Conservation (phyloP, 768 basidiomycete species). For the Tubosaeta sp. region DNA sequence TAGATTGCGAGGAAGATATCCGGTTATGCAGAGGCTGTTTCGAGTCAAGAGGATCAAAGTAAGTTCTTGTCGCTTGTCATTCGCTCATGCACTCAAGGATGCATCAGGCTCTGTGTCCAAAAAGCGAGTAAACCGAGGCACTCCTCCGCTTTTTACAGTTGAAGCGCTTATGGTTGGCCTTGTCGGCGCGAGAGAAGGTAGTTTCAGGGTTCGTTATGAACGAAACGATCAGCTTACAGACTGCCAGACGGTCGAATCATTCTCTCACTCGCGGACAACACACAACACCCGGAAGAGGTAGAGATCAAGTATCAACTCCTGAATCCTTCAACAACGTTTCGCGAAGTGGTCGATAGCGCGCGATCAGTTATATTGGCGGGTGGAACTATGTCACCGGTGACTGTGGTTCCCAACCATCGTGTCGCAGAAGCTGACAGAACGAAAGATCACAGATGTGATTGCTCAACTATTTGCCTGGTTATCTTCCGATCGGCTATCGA, state of each 20-base stretch:
- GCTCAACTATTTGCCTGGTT: constrained; percentile 75
- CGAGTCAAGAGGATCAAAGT: constrained; percentile 38
- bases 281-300: constrained; percentile 40
- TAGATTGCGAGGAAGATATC: constrained; percentile 77
- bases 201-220: neutral
- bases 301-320: constrained; percentile 88
- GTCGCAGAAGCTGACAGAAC: constrained; percentile 3
- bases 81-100: neutral
- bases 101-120: constrained; percentile 5
- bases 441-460: constrained; percentile 81
- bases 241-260: constrained; percentile 72
- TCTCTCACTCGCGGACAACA: constrained; percentile 40
- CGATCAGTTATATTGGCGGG: constrained; percentile 88
- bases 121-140: constrained; percentile 33
- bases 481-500: constrained; percentile 56
- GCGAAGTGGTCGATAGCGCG: constrained; percentile 76
- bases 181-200: constrained; percentile 74
- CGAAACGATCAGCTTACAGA: neutral
- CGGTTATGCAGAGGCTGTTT: constrained; percentile 70
- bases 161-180: constrained; percentile 77
- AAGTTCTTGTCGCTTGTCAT: neutral
- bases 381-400: constrained; percentile 97
- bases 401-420: constrained; percentile 20
- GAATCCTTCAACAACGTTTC: constrained; percentile 85
- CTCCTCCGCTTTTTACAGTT: constrained; percentile 75